Percentiles rank a stretch among this genome's conserved stretches.
These are phyloP conservation scores for Rusavskia elegans DNA, from an alignment of 495 filamentous ascomycete genomes.

Conservation along the genomic window DNA sequence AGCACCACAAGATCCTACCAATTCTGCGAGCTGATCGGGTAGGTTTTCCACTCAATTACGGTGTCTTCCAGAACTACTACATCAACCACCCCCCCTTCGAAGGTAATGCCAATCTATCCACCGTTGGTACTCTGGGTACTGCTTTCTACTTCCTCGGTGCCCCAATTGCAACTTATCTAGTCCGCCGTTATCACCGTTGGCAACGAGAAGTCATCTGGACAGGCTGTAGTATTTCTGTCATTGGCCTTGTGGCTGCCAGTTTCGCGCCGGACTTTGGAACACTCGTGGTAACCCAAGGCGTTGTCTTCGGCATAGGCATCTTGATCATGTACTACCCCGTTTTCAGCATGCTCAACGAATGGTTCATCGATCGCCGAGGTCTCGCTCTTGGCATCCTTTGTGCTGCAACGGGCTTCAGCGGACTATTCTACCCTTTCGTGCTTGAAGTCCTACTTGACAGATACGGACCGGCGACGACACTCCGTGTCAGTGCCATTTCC, in stretches of 20 bases:
- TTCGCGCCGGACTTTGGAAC: slow-evolving; percentile 27
- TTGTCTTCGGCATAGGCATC: slow-evolving; percentile 34
- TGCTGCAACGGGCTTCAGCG: slow-evolving; percentile 25
- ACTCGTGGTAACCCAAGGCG: slow-evolving; percentile 37
- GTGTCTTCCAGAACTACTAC: slow-evolving; percentile 35
- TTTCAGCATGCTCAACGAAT: slow-evolving; percentile 38
- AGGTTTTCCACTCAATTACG: slow-evolving; percentile 41
- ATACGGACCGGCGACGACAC: slow-evolving; percentile 28
- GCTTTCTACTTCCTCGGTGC: slow-evolving; percentile 33
- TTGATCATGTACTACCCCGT: slow-evolving; percentile 29
- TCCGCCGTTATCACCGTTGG: slow-evolving; percentile 12
- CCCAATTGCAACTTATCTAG: slow-evolving; percentile 22
- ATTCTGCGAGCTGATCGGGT: neutral
- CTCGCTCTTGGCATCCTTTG: slow-evolving; percentile 42
- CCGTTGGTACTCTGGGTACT: slow-evolving; percentile 21
- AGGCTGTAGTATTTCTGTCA: slow-evolving; percentile 24
- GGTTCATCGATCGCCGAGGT: slow-evolving; percentile 35
- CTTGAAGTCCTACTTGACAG: slow-evolving; percentile 20
- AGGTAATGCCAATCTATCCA: slow-evolving; percentile 11
- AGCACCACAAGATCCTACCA: neutral
- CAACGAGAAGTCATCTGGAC: slow-evolving; percentile 15
- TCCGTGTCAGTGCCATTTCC: slow-evolving; percentile 22
- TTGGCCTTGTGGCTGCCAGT: slow-evolving; percentile 26
- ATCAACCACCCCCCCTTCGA: slow-evolving; percentile 22
- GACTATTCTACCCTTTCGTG: slow-evolving; percentile 20